These are phyloP conservation scores for Choanephora cucurbitarum DNA, from an alignment of 371 early-diverging fungal species.

Conservation along the genomic window DNA sequence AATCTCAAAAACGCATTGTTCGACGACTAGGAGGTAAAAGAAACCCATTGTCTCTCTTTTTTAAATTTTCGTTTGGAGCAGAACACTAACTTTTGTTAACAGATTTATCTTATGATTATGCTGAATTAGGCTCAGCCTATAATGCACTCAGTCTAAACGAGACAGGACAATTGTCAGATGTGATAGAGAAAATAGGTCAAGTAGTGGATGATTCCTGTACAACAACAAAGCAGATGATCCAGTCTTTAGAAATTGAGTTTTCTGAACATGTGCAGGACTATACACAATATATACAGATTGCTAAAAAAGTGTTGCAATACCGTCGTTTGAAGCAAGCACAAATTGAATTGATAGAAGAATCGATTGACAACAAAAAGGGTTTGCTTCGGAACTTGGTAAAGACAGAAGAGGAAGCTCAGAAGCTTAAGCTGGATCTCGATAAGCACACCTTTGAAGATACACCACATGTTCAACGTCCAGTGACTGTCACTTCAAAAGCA, in stretches of 20 bases:
- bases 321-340: slow-evolving; percentile 83
- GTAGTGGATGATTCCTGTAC: slow-evolving; percentile 78
- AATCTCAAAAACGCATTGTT: slow-evolving; percentile 58
- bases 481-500: too few relatives aligned
- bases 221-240: slow-evolving; percentile 66
- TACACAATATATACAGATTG: slow-evolving; percentile 72
- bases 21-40: slow-evolving; percentile 58
- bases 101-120: slow-evolving; percentile 67
- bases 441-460: not conserved
- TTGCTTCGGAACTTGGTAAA: slow-evolving; percentile 65
- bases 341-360: slow-evolving; percentile 72
- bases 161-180: slow-evolving; percentile 58
- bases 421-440: slow-evolving; percentile 68
- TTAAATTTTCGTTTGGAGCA: too few relatives aligned
- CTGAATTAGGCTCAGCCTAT: slow-evolving; percentile 86
- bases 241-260: slow-evolving; percentile 68
- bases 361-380: slow-evolving; percentile 66
- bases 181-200: slow-evolving; percentile 82
- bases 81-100: not conserved
- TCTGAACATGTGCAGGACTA: slow-evolving; percentile 87
- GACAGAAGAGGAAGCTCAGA: slow-evolving; percentile 78
- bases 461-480: not conserved
- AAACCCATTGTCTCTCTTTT: too few relatives aligned
- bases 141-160: slow-evolving; percentile 89
- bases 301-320: slow-evolving; percentile 78